These are phyloP conservation scores for Paspalum notatum DNA, from an alignment of 176 grass and related monocot genomes.

Conservation along the genomic window DNA sequence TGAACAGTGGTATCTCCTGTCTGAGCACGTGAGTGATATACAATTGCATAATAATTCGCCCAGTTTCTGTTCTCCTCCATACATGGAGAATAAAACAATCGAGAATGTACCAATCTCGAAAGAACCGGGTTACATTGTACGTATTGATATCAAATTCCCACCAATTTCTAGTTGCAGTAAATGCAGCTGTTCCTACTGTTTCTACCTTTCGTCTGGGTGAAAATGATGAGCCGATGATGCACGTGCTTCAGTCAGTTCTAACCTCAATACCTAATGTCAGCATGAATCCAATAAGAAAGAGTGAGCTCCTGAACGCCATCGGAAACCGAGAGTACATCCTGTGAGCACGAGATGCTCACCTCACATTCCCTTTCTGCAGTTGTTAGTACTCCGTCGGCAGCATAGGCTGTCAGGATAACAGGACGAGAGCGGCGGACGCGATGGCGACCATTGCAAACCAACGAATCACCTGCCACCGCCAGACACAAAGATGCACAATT, in stretches of 20 bases:
- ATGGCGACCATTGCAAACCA: conserved; percentile 26
- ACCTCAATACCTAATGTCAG: background rate
- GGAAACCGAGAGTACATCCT: conserved; percentile 15
- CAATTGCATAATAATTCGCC: background rate
- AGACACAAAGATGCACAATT: background rate
- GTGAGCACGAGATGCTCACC: background rate
- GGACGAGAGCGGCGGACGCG: conserved; percentile 36
- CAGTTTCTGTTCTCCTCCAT: background rate
- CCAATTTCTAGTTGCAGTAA: background rate
- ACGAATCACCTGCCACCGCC: conserved; percentile 57
- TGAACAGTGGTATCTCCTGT: background rate
- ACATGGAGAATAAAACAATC: background rate
- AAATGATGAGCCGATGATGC: background rate
- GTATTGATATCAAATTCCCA: background rate
- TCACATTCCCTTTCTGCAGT: background rate
- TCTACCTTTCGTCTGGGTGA: background rate
- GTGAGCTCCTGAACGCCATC: background rate
- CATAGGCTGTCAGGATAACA: conserved; percentile 55
- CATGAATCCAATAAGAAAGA: background rate
- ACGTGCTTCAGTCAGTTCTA: conserved; percentile 20
- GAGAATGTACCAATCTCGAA: background rate
- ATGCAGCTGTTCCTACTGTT: background rate
- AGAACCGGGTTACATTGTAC: background rate
- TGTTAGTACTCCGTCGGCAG: conserved; percentile 7
- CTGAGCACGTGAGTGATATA: background rate